phyloP scores from a whole-genome alignment of 192 early-diverging fungal species.

The Coemansia sp. region DNA sequence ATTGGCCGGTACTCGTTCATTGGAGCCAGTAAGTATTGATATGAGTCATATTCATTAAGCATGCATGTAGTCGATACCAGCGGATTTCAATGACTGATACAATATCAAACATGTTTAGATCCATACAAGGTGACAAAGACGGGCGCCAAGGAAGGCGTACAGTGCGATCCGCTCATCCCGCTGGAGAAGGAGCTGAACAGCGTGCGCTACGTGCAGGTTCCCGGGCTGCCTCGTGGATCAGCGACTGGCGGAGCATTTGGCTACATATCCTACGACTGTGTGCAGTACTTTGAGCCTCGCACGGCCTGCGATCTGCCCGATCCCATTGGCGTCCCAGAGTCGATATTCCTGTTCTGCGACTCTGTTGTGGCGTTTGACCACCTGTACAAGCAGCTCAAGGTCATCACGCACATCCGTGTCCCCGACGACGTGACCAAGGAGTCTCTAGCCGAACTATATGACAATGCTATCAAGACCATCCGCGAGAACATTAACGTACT shows the following conservation, averaged over 20 bases:
- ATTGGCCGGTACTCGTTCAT: slow-evolving; percentile 97
- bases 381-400: slow-evolving; percentile 87
- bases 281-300: slow-evolving; percentile 97
- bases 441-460: slow-evolving; percentile 66
- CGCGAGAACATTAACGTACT: slow-evolving; percentile 68
- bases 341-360: slow-evolving; percentile 94
- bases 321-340: slow-evolving; percentile 88
- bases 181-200: slow-evolving; percentile 84
- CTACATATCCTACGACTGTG: slow-evolving; percentile 97
- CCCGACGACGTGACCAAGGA: slow-evolving; percentile 60
- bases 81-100: not conserved
- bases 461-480: slow-evolving; percentile 72
- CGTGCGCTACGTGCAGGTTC: slow-evolving; percentile 77
- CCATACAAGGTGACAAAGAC: slow-evolving; percentile 87
- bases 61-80: not conserved
- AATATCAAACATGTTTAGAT: slow-evolving; percentile 51
- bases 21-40: slow-evolving; percentile 68
- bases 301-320: slow-evolving; percentile 80
- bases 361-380: slow-evolving; percentile 96
- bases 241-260: slow-evolving; percentile 91
- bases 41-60: slow-evolving; percentile 14
- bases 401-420: slow-evolving; percentile 87
- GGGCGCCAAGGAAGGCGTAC: slow-evolving; percentile 67
- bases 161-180: slow-evolving; percentile 84
- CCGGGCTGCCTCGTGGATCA: slow-evolving; percentile 70